Evolutionary conservation across 2,329 filamentous ascomycete species (phyloP).

Genomic region (Penicillium sp.): DNA sequence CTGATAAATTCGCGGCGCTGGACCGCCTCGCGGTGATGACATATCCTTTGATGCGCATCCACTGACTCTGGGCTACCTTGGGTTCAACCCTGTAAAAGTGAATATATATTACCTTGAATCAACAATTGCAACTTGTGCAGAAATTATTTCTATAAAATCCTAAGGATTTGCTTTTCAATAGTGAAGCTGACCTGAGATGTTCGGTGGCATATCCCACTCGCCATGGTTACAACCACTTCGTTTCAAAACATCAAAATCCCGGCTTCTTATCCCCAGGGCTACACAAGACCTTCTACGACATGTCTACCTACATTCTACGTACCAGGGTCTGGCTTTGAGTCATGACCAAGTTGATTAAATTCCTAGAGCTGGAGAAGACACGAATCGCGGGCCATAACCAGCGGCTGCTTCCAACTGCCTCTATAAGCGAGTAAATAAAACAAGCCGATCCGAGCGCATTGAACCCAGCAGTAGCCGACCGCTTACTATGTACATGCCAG

Average conservation of each 20-base stretch:
- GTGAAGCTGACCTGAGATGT: too few relatives aligned
- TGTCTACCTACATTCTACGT: background rate
- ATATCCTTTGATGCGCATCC: background rate
- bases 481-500: constrained; percentile 36
- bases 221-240: too few relatives aligned
- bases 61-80: background rate
- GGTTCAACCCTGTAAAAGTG: background rate
- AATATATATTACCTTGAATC: too few relatives aligned
- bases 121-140: too few relatives aligned
- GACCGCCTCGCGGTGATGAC: constrained; percentile 2
- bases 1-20: background rate
- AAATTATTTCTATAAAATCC: too few relatives aligned
- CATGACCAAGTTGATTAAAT: constrained; percentile 2
- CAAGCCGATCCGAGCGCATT: constrained; percentile 16
- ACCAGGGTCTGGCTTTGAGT: background rate
- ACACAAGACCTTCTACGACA: background rate
- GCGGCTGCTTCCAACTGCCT: background rate
- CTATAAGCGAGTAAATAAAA: background rate
- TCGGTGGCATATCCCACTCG: too few relatives aligned
- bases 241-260: background rate
- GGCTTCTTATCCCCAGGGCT: background rate
- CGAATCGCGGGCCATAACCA: background rate
- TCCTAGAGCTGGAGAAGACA: constrained; percentile 1
- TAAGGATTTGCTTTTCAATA: too few relatives aligned
- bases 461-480: constrained; percentile 15